Base-by-base conservation (phyloP, 805 yeast species). In the Suhomyces sp. region DNA sequence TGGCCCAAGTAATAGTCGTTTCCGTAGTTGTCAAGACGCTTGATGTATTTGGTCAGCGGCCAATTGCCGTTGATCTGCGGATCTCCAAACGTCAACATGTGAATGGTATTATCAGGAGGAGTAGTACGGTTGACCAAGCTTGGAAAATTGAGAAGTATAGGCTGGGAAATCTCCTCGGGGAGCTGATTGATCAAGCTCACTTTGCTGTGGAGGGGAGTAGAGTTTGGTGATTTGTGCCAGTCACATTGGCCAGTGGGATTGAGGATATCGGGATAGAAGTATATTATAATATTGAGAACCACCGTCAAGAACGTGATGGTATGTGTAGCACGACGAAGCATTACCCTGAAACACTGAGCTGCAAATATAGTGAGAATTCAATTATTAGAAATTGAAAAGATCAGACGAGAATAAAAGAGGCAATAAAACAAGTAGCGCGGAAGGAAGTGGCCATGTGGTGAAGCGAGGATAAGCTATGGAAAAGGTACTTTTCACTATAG, bases 21-120 rank as follows among this genome's bases (percentile, higher is more conserved):
- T 2, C 97, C 99, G 62, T 69, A 86, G 50, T 88, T 87, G 64
- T 94, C 99, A 22, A 94, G 71, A 48, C 89, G 69, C 53, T 88
- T 86, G 52, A 89, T 75, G 61, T 85, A 83, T 12, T 85, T 81
- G 1, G 96, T 86, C 22, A 76, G 72, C 6, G 79, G 81, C 87
- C 89, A 84, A 59, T 85, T 82, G 2, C 99, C 99, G 55, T 93
- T 88, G 67, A 94, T 92, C 72, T 94, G 99, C 0, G 99, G 99
- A 63, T 94, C 99, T 6, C 98, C 99, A 67, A 91, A 85, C 5
- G 96, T 87, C 57, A 92, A 67, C 68, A 94, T 68, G 55, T 82
- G 82, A 48, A 92, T 79, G 4, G 75, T 71, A 2, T 47, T 24
- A n/a, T 57, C 57, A 31, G 48, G 29, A 10, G 52, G 54, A 41